Conservation (phyloP, 345 rosid genomes). For the Erucastrum elatum region DNA sequence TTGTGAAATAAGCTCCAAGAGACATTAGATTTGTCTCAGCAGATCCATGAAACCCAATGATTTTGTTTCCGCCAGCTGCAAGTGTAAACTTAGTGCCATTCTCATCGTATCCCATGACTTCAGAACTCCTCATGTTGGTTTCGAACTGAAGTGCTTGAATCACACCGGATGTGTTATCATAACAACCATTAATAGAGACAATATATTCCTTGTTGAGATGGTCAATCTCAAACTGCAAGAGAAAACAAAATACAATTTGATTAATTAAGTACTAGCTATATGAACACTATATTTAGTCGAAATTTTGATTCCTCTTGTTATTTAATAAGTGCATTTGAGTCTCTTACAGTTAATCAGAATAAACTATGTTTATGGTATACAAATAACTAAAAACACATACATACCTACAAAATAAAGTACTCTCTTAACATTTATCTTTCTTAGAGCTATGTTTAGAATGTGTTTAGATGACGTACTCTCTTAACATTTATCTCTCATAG, state of each 20-base stretch:
- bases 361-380: not conserved
- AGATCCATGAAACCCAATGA: conserved; percentile 21
- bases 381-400: too few relatives aligned
- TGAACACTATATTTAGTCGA: not conserved
- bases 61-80: not conserved
- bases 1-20: conserved; percentile 7
- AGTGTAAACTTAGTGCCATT: conserved; percentile 2
- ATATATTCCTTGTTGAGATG: not conserved
- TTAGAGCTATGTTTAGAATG: not conserved
- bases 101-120: conserved; percentile 19
- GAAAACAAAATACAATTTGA: not conserved
- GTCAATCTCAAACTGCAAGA: not conserved
- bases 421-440: not conserved
- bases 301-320: not conserved
- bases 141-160: conserved; percentile 17
- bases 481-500: not conserved
- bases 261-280: not conserved
- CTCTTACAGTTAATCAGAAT: not conserved
- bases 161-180: conserved; percentile 11
- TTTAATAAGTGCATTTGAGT: not conserved
- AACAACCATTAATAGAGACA: not conserved
- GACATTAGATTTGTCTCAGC: not conserved
- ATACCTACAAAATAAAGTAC: too few relatives aligned
- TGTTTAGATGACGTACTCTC: not conserved
- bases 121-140: conserved; percentile 9